Evolutionary conservation across 2,329 filamentous ascomycete genomes (phyloP).

Genomic region (Elsinoe australis): DNA sequence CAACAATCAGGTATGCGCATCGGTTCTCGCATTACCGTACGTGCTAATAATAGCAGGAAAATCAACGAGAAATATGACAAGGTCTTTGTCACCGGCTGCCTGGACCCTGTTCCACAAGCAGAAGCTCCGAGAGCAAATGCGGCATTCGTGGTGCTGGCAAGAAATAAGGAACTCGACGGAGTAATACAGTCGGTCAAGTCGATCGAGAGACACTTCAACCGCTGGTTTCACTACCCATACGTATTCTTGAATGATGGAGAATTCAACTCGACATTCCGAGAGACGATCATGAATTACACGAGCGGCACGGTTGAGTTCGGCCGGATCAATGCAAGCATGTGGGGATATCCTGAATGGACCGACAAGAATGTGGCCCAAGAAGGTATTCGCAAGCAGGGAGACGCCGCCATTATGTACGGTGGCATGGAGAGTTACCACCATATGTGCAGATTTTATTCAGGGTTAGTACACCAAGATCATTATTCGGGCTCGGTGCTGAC

Average conservation of each 20-base stretch:
- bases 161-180: constrained; percentile 93
- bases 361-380: constrained; percentile 90
- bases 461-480: constrained; percentile 49
- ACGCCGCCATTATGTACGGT: constrained; percentile 97
- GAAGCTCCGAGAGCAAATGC: constrained; percentile 74
- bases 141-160: constrained; percentile 87
- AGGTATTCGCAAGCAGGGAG: constrained; percentile 92
- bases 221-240: constrained; percentile 97
- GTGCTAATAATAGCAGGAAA: constrained; percentile 52
- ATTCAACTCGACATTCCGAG: constrained; percentile 91
- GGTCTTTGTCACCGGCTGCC: constrained; percentile 86
- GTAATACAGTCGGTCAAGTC: constrained; percentile 96
- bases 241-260: constrained; percentile 97
- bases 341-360: constrained; percentile 96
- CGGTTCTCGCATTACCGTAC: neutral
- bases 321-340: constrained; percentile 82
- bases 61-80: constrained; percentile 97
- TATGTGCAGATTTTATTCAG: constrained; percentile 99
- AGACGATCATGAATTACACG: constrained; percentile 82
- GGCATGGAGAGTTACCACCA: constrained; percentile 97
- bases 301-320: constrained; percentile 83
- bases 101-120: constrained; percentile 63
- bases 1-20: constrained; percentile 69
- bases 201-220: constrained; percentile 96
- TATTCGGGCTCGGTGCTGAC: constrained; percentile 1